Percentiles rank a stretch among this genome's conserved stretches.
These are phyloP conservation scores for Alloascoidea hylecoeti DNA, from an alignment of 805 yeast species.

Conservation along the genomic window DNA sequence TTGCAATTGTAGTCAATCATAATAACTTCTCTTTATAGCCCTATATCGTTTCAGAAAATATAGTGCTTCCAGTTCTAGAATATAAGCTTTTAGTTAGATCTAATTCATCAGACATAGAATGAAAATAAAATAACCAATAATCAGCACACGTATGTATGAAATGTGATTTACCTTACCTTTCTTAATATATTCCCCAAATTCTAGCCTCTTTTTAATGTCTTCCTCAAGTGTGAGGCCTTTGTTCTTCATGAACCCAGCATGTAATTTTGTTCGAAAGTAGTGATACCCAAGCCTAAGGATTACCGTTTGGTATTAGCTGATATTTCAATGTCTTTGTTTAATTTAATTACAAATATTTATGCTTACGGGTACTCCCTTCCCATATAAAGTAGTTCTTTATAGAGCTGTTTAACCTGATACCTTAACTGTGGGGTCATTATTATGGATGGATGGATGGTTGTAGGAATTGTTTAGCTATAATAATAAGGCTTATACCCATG, in stretches of 20 bases:
- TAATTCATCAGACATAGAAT: background rate
- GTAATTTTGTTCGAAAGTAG: slow-evolving; percentile 1
- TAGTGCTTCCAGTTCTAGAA: slow-evolving; percentile 2
- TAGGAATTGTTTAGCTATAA: no score
- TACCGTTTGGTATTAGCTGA: background rate
- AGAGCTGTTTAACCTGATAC: background rate
- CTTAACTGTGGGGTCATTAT: background rate
- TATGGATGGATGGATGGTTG: no score
- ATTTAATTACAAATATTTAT: background rate
- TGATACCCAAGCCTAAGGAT: background rate
- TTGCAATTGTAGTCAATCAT: background rate
- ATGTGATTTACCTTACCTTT: slow-evolving; percentile 1
- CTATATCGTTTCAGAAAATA: slow-evolving; percentile 2
- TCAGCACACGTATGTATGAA: no score
- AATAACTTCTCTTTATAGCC: slow-evolving; percentile 2
- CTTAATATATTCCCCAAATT: slow-evolving; percentile 1
- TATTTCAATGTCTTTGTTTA: background rate
- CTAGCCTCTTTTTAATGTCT: slow-evolving; percentile 1
- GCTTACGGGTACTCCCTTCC: slow-evolving; percentile 3
- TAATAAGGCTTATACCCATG: no score
- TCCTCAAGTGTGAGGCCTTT: background rate
- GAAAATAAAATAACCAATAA: no score
- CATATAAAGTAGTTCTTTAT: slow-evolving; percentile 2
- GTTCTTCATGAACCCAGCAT: slow-evolving; percentile 1
- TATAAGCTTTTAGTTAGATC: background rate